phyloP scores from a whole-genome alignment of 331 rosid genomes.

The Arachis monticola region DNA sequence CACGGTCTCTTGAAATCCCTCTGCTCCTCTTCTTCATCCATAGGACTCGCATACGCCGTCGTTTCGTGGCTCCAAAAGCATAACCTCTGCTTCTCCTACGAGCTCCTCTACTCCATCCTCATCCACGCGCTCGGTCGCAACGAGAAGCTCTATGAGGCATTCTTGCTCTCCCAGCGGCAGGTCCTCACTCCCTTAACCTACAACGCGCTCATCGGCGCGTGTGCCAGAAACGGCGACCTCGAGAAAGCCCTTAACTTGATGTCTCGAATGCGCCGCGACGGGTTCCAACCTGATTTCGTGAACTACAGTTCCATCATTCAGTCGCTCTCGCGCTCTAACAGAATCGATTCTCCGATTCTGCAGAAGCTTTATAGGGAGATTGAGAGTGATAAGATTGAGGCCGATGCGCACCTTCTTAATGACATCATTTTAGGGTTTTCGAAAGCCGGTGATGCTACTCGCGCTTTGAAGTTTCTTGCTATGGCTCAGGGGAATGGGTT shows the following conservation, averaged over 20 bases:
- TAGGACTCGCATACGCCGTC: slow-evolving; percentile 73
- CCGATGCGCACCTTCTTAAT: slow-evolving; percentile 75
- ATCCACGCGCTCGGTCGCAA: slow-evolving; percentile 94
- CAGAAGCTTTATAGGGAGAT: slow-evolving; percentile 78
- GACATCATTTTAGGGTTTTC: slow-evolving; percentile 81
- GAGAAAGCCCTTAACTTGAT: slow-evolving; percentile 84
- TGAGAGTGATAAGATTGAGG: slow-evolving; percentile 77
- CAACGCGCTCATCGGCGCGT: slow-evolving; percentile 88
- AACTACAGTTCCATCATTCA: slow-evolving; percentile 85
- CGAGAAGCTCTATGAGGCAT: slow-evolving; percentile 93
- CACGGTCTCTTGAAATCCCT: slow-evolving; percentile 88
- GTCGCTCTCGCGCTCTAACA: slow-evolving; percentile 76
- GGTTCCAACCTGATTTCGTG: slow-evolving; percentile 79
- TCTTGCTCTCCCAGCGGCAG: slow-evolving; percentile 82
- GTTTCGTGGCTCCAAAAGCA: slow-evolving; percentile 93
- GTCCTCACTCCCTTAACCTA: slow-evolving; percentile 79
- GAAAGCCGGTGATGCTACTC: slow-evolving; percentile 76
- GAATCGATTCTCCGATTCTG: slow-evolving; percentile 73
- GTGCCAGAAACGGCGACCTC: slow-evolving; percentile 85
- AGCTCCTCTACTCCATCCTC: slow-evolving; percentile 87
- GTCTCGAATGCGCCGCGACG: slow-evolving; percentile 88
- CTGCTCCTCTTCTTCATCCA: slow-evolving; percentile 67
- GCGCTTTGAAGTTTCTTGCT: slow-evolving; percentile 76
- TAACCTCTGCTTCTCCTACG: slow-evolving; percentile 95
- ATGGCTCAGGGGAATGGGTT: slow-evolving; percentile 82